Evolutionary conservation across 495 filamentous ascomycete genomes (phyloP), one percentile per base, ranked within the genome.

Genomic region (Aspergillus bridgeri): DNA sequence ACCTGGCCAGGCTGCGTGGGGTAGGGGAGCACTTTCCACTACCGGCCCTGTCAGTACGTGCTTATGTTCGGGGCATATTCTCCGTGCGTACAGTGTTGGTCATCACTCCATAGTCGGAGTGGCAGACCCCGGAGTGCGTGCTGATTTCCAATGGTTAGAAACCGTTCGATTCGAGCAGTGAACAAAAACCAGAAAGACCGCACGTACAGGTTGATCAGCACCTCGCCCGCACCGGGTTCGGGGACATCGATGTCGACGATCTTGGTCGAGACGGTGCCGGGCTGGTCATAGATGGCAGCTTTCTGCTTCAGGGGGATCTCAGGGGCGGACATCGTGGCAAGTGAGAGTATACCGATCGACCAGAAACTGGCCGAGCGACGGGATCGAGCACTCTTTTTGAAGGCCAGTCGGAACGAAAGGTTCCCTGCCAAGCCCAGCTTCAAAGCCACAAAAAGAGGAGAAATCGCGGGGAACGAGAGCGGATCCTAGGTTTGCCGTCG

Each of bases 81-180:
- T 17, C 24, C 8, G 9, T 5, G 48, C 53, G 18, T 56, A 56
- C 53, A 7, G 68, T 65, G 61, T 83, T 84, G 44, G 75, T 79
- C 80, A 89, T 88, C 61, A 88, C 69, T 23, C 79, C 77, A 58
- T 79, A 70, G 62, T 91, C 88, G 13, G 83, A 86, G 66, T 87
- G 86, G 67, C 87, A 89, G 33, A 91, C 84, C 49, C 88, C 87
- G 1, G 82, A 84, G 59, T 89, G 86, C 22, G 86, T 85, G 27
- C 83, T 85, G 53, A n/a, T n/a, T 7, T 33, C 9, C 33, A 8
- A 48, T 50, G 65, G 62, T 22, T 42, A 24, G 53, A 3, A n/a
- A n/a, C n/a, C n/a, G n/a, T n/a, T n/a, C n/a, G n/a, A n/a, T n/a
- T n/a, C n/a, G n/a, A n/a, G n/a, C n/a, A n/a, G n/a, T n/a, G n/a